These are phyloP conservation scores for Achaetomium macrosporum DNA, from an alignment of 2,329 filamentous ascomycete species.

Conservation along the genomic window DNA sequence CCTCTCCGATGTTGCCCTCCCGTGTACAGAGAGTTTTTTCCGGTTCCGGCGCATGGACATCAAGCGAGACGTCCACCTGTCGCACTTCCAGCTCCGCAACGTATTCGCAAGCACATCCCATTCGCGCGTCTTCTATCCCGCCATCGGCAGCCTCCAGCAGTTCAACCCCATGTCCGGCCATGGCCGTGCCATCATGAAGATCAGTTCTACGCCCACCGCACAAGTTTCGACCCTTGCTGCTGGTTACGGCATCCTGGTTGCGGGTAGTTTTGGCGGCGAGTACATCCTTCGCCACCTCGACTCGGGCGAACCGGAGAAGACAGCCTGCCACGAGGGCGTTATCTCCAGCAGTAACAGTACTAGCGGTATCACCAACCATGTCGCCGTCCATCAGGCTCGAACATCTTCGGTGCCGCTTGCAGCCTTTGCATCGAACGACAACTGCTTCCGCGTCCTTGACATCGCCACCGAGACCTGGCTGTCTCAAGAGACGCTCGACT, in stretches of 20 bases:
- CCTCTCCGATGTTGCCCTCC: conserved; percentile 32
- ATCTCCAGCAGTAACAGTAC: conserved; percentile 39
- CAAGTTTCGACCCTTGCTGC: conserved; percentile 48
- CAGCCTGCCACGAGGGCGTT: conserved; percentile 37
- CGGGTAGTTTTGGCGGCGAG: conserved; percentile 53
- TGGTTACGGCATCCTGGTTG: conserved; percentile 50
- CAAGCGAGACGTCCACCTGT: conserved; percentile 45
- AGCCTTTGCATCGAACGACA: conserved; percentile 59
- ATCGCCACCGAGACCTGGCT: conserved; percentile 54
- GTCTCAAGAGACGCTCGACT: conserved; percentile 46
- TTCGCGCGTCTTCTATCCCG: conserved; percentile 53
- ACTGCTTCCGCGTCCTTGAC: conserved; percentile 53
- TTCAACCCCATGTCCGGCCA: conserved; percentile 46
- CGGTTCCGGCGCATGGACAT: conserved; percentile 54
- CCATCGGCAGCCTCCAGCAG: conserved; percentile 42
- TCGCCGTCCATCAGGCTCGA: conserved; percentile 52
- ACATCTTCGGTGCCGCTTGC: conserved; percentile 47
- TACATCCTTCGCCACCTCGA: conserved; percentile 46
- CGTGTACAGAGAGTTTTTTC: conserved; percentile 46
- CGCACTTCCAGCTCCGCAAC: conserved; percentile 64
- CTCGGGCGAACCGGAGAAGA: conserved; percentile 31
- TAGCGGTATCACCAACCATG: conserved; percentile 60
- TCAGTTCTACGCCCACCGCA: conserved; percentile 35
- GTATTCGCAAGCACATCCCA: conserved; percentile 52
- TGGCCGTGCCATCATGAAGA: conserved; percentile 40